Percentiles rank a stretch among this genome's conserved stretches.
Conservation (phyloP, 192 early-diverging fungal genomes). For the Dissophora globulifera region DNA sequence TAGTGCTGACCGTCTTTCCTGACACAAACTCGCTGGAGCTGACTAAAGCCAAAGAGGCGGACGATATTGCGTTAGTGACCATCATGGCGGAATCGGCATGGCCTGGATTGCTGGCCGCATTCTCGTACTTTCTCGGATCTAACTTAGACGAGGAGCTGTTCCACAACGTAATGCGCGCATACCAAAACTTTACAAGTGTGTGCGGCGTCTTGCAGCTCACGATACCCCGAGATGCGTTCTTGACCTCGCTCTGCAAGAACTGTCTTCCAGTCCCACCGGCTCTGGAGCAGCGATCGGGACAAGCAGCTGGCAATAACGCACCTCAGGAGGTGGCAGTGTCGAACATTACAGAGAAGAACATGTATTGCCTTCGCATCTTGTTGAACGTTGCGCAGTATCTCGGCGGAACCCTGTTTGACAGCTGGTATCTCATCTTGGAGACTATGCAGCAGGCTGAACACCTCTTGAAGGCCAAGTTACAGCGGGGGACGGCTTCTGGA, state of each 20-base stretch:
- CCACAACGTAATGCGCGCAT: slow-evolving; percentile 71
- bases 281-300: slow-evolving; percentile 30
- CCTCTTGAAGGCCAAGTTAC: slow-evolving; percentile 65
- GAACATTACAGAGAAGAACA: slow-evolving; percentile 78
- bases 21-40: slow-evolving; percentile 46
- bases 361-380: slow-evolving; percentile 78
- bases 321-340: slow-evolving; percentile 15
- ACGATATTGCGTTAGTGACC: slow-evolving; percentile 69
- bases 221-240: slow-evolving; percentile 85
- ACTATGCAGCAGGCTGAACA: slow-evolving; percentile 90
- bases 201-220: slow-evolving; percentile 82
- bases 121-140: slow-evolving; percentile 79
- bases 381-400: slow-evolving; percentile 79
- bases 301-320: slow-evolving; percentile 25
- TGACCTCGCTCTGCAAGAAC: slow-evolving; percentile 86
- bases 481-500: slow-evolving; percentile 43
- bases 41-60: slow-evolving; percentile 29
- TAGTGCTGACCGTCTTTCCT: slow-evolving; percentile 20
- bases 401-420: slow-evolving; percentile 75
- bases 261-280: slow-evolving; percentile 74
- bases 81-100: slow-evolving; percentile 86
- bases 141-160: slow-evolving; percentile 90
- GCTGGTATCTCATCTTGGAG: slow-evolving; percentile 90
- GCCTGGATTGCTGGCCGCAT: slow-evolving; percentile 79
- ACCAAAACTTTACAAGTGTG: slow-evolving; percentile 79